Evolutionary conservation across 176 grass and related monocot species (phyloP), one percentile per base, ranked within the genome.

Genomic region (Typha latifolia): DNA sequence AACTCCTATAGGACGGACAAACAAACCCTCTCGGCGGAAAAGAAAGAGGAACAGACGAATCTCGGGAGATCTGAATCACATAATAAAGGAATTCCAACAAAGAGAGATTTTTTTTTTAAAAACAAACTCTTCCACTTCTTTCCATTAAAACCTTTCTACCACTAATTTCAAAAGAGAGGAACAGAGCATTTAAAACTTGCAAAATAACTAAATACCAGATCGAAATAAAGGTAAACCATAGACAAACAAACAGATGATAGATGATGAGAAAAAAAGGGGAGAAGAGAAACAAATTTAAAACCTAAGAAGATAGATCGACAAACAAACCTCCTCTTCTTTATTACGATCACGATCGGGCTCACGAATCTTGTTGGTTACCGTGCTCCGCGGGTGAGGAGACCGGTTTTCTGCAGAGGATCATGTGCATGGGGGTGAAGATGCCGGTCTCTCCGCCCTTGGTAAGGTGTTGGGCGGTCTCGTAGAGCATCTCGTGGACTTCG

Each of bases 401-500:
- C 10, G 93, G 93, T 75, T 92, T 97, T 83, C 93, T 88, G 85
- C 90, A 90, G 62, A 97, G 72, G 66, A 97, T 84, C 93, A 97
- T 92, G 85, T 97, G 93, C 93, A 97, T 97, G 51, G 93, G 93
- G 14, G 93, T 76, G 78, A 97, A 97, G 69, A 92, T 97, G 13
- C 88, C 93, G 32, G 80, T 97, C 68, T 97, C 88, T 4, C 93
- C 93, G 19, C 93, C 93, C 18, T 50, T 64, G 19, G 88, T 82
- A 68, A 97, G 85, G 83, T 97, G 85, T 64, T 78, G 80, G 34
- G 93, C 93, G 55, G 93, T 97, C 78, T 92, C 93, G 78, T 76
- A 97, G 34, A 97, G 82, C 93, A 97, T 97, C 83, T 97, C 88
- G 79, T 97, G 93, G 24, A 97, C 93, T 74, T 97, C 93, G 12